A percentile compares a stretch with the other conserved stretches of the same genome.
phyloP scores from a whole-genome alignment of 768 basidiomycete species.

The Tremella mesenterica region DNA sequence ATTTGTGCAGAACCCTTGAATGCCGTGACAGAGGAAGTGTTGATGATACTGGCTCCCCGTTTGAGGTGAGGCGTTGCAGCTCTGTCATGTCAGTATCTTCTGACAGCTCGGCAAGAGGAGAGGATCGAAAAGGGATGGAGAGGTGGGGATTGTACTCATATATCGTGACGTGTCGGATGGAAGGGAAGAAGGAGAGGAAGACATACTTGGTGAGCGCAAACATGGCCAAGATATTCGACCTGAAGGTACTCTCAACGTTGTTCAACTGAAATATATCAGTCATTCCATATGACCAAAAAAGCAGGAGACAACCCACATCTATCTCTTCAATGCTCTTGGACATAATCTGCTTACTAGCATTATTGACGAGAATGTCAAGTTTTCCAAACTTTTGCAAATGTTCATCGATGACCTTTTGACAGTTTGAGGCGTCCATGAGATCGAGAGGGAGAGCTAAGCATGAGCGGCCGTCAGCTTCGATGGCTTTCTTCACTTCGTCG shows the following conservation, averaged over 20 bases:
- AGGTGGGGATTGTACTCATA: not conserved
- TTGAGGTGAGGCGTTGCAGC: constrained; percentile 57
- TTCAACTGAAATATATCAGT: constrained; percentile 39
- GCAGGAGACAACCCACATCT: constrained; percentile 34
- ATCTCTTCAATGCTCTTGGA: constrained; percentile 50
- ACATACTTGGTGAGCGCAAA: constrained; percentile 52
- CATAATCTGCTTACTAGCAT: constrained; percentile 47
- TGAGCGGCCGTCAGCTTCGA: constrained; percentile 48
- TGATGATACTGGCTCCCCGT: constrained; percentile 56
- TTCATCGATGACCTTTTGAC: constrained; percentile 49
- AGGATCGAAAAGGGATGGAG: no score
- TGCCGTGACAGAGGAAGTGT: constrained; percentile 54
- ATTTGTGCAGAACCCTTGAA: constrained; percentile 34
- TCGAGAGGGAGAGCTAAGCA: constrained; percentile 44
- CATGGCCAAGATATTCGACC: constrained; percentile 56
- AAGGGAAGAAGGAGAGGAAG: no score
- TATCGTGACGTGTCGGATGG: not conserved
- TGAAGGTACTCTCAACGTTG: constrained; percentile 54
- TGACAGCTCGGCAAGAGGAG: not conserved
- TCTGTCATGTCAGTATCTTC: constrained; percentile 9
- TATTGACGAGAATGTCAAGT: constrained; percentile 57
- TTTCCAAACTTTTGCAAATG: constrained; percentile 48
- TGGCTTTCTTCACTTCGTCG: constrained; percentile 46
- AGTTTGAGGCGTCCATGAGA: constrained; percentile 47
- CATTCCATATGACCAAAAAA: not conserved